Evolutionary conservation across 148 eudicot genomes (phyloP), one percentile per base, ranked within the genome.

Genomic region (Rhododendron kiyosumense): DNA sequence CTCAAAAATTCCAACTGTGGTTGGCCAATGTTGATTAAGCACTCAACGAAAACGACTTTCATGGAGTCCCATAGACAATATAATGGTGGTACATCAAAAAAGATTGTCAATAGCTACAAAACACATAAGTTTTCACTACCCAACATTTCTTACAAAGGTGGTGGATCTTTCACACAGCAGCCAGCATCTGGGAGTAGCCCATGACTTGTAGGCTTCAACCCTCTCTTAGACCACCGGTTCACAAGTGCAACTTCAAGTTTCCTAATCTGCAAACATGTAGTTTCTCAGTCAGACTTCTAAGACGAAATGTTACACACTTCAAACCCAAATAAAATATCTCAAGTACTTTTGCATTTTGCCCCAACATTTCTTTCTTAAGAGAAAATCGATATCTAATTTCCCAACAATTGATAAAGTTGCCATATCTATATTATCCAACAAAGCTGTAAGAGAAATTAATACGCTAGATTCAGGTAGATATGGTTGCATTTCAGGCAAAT

Each of bases 231-330:
- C 96, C 98, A 94, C 45, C 86, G 83, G 30, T 84, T 88, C 48
- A 92, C 94, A 85, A 95, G 85, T 78, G 88, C 91, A 14, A 91
- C 93, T 84, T 96, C 99, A 10, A 96, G 85, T 84, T 85, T 89
- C 87, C 99, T 91, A 51, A 92, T 90, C 94, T 92, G 92, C 78
- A 89, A 85, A 81, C 18, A 87, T 67, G 85, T 63, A 38, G 76
- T 22, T 65, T 75, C 63, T 18, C n/a, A 54, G 41, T 81, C 79
- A 81, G 61, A 41, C 14, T 22, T 46, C 46, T 74, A 28, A 4
- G 38, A 34, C 3, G 28, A 73, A 71, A 69, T 28, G 32, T 30
- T 32, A 69, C 10, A 69, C 38, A 71, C 28, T 10, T 49, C 1
- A 69, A 49, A 81, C 10, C 18, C 7, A 51, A 34, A 49, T 6